Evolutionary conservation across 148 eudicot genomes (phyloP), one percentile per base, ranked within the genome.

Genomic region (Persicaria tinctoria): DNA sequence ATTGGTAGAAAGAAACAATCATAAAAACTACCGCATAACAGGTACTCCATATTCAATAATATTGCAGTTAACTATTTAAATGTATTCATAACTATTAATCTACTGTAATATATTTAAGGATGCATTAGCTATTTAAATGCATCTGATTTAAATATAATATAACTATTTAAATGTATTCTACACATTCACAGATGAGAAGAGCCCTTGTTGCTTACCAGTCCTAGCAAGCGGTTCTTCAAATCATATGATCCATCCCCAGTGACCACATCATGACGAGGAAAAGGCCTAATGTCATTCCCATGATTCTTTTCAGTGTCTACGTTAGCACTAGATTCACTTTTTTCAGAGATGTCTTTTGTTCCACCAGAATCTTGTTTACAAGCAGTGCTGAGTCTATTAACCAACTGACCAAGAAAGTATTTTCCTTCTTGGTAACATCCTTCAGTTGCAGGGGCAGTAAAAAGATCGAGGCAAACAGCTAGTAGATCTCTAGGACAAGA

Each of bases 381-480:
- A 51, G 78, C 84, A 71, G 73, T 38, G 77, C 73, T 73, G 85
- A 88, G 79, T 71, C 60, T 80, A 70, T 66, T 74, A 47, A 89
- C 84, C 75, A 92, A 80, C 88, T 89, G 97, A 48, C 68, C 73
- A 56, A 96, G 87, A 79, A 92, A 70, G 84, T 87, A 82, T 49
- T 75, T 82, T 55, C 93, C 99, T 79, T 86, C 84, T 73, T 82
- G 80, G 78, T 75, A 76, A 41, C 78, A 48, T 77, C 85, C 89
- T 78, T 88, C 90, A 51, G 83, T 51, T 75, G 81, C 77, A 79
- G 81, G 79, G 48, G 84, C 80, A 78, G 79, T 84, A 74, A 89
- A 75, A 70, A 92, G 90, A 76, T 92, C 95, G 83, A 96, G 89
- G 77, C 90, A 92, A 59, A 94, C 86, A 68, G 82, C 80, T 83